Base-by-base conservation (phyloP, 345 rosid genomes). In the Draba incana region DNA sequence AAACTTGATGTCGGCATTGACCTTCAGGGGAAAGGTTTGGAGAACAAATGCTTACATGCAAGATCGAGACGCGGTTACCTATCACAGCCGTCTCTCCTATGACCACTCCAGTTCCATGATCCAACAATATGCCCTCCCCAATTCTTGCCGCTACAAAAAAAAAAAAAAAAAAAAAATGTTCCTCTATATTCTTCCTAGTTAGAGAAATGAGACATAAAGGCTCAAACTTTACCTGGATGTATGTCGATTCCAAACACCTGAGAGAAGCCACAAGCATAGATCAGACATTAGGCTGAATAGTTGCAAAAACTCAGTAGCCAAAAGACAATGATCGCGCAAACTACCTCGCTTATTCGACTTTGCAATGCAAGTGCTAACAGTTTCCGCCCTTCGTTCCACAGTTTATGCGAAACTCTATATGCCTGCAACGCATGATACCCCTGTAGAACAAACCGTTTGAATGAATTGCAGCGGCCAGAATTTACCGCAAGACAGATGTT, bases 211-310 rank as follows among this genome's bases (percentile, higher is more conserved):
- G 35, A 8, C 39, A 8, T 35, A 35, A 35, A 35, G 39, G 39
- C 68, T 59, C 42, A 52, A 56, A 30, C 53, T 12, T 35, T 78
- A 93, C 98, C 98, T 62, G 96, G 98, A 83, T 90, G 98, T 80
- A 93, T 90, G 72, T 93, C 98, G 24, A 93, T 85, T 44, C 97
- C 98, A 72, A 90, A 88, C 64, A 87, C 98, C 98, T 93, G 79
- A 57, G 56, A 52, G 57, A 68, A 66, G 49, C 41, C 75, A 63
- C 14, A 43, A 64, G 0, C 16, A 65, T 6, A 56, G 9, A 68
- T 74, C 73, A 62, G 50, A 28, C 13, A 55, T 14, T 55, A 42
- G 15, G 53, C 51, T 66, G n/a, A 42, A 52, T 46, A 49, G n/a
- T 49, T 10, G 1, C 57, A 23, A 10, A 57, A 13, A 61, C 5